Evolutionary conservation across 2,329 filamentous ascomycete genomes (phyloP).

Genomic region (Claviceps sp.): DNA sequence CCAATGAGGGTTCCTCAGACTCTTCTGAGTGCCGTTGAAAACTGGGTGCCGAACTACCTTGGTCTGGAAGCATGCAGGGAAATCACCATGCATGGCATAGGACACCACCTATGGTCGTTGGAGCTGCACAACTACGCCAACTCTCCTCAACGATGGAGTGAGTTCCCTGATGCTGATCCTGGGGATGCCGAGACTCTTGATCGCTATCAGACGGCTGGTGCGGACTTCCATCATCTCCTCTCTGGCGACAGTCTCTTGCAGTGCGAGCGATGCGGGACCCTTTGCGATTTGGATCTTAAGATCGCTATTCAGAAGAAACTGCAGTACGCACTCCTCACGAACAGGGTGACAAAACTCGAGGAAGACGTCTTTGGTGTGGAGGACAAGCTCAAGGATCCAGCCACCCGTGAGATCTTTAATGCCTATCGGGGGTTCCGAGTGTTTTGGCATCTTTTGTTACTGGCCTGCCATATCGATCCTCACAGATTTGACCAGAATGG

Average conservation of each 20-base stretch:
- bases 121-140: conserved; percentile 1
- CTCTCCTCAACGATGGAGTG: not conserved
- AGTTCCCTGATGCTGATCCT: not conserved
- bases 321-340: not conserved
- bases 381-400: not conserved
- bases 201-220: not conserved
- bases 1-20: too few species aligned
- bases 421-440: not conserved
- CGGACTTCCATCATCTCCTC: not conserved
- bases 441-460: not conserved
- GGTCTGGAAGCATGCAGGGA: too few species aligned
- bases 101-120: not conserved
- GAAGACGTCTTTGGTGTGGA: not conserved
- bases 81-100: not conserved
- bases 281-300: conserved; percentile 4
- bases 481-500: not conserved
- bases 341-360: not conserved
- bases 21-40: not conserved
- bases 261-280: conserved; percentile 1
- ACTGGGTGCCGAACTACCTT: not conserved
- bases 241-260: not conserved
- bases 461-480: not conserved
- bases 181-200: not conserved
- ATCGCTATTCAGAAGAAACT: not conserved
- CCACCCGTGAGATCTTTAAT: not conserved